Evolutionary conservation across 768 basidiomycete species (phyloP).

Genomic region (Gloeophyllum trabeum): DNA sequence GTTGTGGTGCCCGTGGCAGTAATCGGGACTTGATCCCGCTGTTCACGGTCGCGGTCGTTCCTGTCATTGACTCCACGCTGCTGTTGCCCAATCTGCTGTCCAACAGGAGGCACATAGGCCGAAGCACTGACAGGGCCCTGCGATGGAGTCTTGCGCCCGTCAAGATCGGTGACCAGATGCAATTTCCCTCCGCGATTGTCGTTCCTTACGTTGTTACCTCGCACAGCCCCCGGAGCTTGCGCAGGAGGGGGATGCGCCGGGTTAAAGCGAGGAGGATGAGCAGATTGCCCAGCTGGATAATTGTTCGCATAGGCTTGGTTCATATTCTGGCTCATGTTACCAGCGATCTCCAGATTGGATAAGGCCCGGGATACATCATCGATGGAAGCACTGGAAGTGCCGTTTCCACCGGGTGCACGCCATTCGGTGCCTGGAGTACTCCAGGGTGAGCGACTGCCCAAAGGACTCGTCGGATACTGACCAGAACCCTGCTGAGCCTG

Average conservation of each 20-base stretch:
- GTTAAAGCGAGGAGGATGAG: constrained; percentile 64
- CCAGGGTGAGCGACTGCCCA: constrained; percentile 64
- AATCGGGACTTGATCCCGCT: constrained; percentile 7
- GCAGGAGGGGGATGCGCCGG: constrained; percentile 32
- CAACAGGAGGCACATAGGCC: constrained; percentile 31
- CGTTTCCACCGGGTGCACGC: constrained; percentile 25
- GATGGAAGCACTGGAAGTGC: constrained; percentile 27
- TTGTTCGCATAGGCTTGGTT: constrained; percentile 20
- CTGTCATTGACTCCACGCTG: constrained; percentile 14
- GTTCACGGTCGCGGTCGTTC: constrained; percentile 22
- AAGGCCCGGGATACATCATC: constrained; percentile 74
- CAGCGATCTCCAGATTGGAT: constrained; percentile 52
- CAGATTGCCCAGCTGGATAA: constrained; percentile 33
- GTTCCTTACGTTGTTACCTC: constrained; percentile 25
- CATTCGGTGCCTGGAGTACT: constrained; percentile 45
- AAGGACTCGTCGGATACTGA: constrained; percentile 40
- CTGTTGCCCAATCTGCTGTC: constrained; percentile 14
- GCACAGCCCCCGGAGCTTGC: constrained; percentile 28
- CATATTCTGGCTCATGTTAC: constrained; percentile 17
- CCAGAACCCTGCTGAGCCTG: constrained; percentile 22
- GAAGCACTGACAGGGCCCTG: constrained; percentile 39
- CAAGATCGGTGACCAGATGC: constrained; percentile 51
- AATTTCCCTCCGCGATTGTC: constrained; percentile 22
- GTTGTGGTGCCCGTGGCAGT: constrained; percentile 24
- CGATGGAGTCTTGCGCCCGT: constrained; percentile 53